Base-by-base conservation (phyloP, 176 grass and related monocot genomes). In the Paspalum notatum region DNA sequence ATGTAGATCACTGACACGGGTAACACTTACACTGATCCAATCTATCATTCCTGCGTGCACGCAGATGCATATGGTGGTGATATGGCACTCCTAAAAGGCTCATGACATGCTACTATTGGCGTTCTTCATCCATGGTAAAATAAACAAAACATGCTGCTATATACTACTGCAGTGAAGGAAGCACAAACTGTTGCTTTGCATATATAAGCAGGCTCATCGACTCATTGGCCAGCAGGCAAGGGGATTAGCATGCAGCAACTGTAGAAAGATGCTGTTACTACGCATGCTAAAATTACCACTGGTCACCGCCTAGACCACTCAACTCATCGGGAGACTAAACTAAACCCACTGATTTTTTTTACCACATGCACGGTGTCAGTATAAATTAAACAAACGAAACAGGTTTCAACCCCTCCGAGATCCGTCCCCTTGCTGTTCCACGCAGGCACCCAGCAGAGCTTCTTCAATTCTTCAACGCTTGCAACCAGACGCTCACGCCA, bases 381-480 rank as follows among this genome's bases (percentile, higher is more conserved):
- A 72, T 75, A 81, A 82, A 82, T 5, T 20, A 60, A 26, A 6
- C 9, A 7, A 16, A 1, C 14, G 18, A 75, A 77, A 18, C 45
- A 48, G 21, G 37, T 46, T 81, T 85, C 72, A 64, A 78, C 73
- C 72, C 72, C 56, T 22, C 22, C n/a, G n/a, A 7, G 20, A 4
- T 60, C 60, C 9, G 3, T 72, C n/a, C n/a, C 60, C 14, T 32
- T 32, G 32, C 2, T 32, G 32, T 32, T 32, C 32, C 32, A 32
- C 32, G 32, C 32, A 32, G 32, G 32, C 32, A 32, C 32, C 32
- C n/a, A n/a, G n/a, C 32, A 32, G 32, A 8, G 64, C 57, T n/a
- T n/a, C n/a, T n/a, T n/a, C n/a, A n/a, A n/a, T 89, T 89, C 83
- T 82, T 89, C 87, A 85, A 85, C 83, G 87, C 83, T 82, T 71